Evolutionary conservation across 371 early-diverging fungal species (phyloP).

Genomic region (Rhizopus arrhizus): DNA sequence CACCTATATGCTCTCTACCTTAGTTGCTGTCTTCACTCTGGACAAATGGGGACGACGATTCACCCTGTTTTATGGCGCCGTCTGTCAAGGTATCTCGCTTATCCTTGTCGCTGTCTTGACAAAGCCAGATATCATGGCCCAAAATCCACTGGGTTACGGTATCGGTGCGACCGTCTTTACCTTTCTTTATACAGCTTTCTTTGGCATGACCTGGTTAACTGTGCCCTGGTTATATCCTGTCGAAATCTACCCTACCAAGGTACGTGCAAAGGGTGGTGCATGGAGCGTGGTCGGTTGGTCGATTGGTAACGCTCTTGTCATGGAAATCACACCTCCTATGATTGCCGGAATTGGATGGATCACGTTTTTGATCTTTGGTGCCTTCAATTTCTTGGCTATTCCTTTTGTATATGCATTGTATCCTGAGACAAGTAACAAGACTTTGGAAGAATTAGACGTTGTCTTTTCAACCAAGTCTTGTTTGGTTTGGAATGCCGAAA

Average conservation of each 20-base stretch:
- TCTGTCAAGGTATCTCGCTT: conserved; percentile 40
- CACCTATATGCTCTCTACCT: conserved; percentile 40
- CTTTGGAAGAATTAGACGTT: conserved; percentile 45
- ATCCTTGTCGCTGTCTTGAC: conserved; percentile 41
- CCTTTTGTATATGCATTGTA: conserved; percentile 39
- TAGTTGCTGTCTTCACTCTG: conserved; percentile 44
- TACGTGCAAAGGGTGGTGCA: conserved; percentile 47
- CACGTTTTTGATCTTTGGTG: conserved; percentile 46
- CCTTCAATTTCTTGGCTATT: conserved; percentile 43
- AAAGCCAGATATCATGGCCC: conserved; percentile 37
- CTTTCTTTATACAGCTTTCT: conserved; percentile 40
- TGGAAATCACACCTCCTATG: conserved; percentile 48
- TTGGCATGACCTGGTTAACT: conserved; percentile 46
- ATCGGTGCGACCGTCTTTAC: conserved; percentile 41
- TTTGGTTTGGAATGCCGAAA: conserved; percentile 48
- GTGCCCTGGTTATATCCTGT: conserved; percentile 49
- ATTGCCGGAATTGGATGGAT: conserved; percentile 42
- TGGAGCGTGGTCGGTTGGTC: conserved; percentile 53
- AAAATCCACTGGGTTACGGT: conserved; percentile 35
- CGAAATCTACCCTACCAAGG: conserved; percentile 43
- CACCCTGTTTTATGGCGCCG: conserved; percentile 43
- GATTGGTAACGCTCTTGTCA: conserved; percentile 45
- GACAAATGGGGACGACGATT: conserved; percentile 46
- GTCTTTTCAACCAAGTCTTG: conserved; percentile 43
- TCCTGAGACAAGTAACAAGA: conserved; percentile 45